Evolutionary conservation across 1,139 yeast species (phyloP), one percentile per base, ranked within the genome.

Genomic region (Yamadazyma sp.): DNA sequence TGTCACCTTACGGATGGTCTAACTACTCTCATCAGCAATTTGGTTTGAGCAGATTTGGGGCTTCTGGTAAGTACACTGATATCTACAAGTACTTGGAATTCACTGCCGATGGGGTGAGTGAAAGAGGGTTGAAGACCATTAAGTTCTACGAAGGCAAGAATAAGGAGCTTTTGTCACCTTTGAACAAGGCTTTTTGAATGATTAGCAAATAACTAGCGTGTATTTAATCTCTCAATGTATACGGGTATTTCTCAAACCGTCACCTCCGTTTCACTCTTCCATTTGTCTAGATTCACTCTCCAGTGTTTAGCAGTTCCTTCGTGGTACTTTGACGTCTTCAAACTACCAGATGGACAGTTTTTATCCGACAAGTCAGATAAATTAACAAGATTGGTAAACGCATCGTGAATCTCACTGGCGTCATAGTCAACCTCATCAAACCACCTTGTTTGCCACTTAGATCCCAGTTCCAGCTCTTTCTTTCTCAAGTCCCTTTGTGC

Each of bases 11-110:
- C 54, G 96, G 96, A 46, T 92, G 97, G 98, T 74, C 82, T 56
- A 86, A 83, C 70, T 92, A 88, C 75, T 80, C 97, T 45, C 97
- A 92, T 73, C 94, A 86, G 73, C 95, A 88, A 65, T 86, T 90
- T 59, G 96, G 97, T 67, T 76, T 92, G 62, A 80, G 87, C 80
- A 80, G 87, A 70, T 92, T 90, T 62, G 98, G 98, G 77, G 95
- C 90, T 48, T 88, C 97, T 45, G 97, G 95, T 62, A 86, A 88
- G 64, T 94, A 83, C 59, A 69, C 72, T 44, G 87, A 84, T 44
- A 78, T 90, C 45, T 92, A 82, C 82, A 78, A 86, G 68, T 72
- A 61, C 73, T 86, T 89, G 56, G 96, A 79, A 51, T 90, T 92
- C 76, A 89, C 95, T 40, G 84, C 92, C 49, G 96, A 87, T 62